Evolutionary conservation across 129 eudicot species (phyloP), one percentile per base, ranked within the genome.

Genomic region (Flaveria trinervia): DNA sequence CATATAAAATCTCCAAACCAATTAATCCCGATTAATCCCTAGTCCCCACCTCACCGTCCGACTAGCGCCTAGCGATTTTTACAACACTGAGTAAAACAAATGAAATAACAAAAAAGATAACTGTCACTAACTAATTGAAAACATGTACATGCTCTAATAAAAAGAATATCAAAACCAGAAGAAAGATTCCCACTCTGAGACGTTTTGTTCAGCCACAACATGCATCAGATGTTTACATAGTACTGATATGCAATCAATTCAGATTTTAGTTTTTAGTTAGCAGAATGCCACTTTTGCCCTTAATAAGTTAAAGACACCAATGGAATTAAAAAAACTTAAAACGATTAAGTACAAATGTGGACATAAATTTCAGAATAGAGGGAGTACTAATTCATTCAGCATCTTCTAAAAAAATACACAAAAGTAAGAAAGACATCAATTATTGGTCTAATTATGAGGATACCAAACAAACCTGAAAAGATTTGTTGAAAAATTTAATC

Each of bases 401-500:
- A 55, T 44, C 69, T 45, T 43, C 56, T 57, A 72, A 72, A 78
- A 75, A 36, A 36, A 71, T 72, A 50, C 56, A 65, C 41, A 65
- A 55, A 45, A 15, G 17, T 59, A 14, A 13, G 48, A 39, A 5
- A 72, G 13, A 50, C 72, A 72, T 28, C 44, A 52, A 20, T 45
- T 28, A 46, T 33, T 51, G 30, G 71, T 68, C 33, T 17, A 67
- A 54, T 56, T 59, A 22, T 46, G 68, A 65, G 18, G 18, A 74
- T 45, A 39, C 22, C 9, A 48, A 43, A 75, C 82, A 54, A 75
- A 93, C 98, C 98, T 85, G 89, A 70, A 93, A 94, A 83, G 82
- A 89, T 91, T 87, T 94, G 81, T 86, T 89, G 59, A 91, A 94
- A 72, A 94, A 84, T 85, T 94, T 94, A 55, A 94, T 89, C 82